Percentiles rank a stretch among this genome's conserved stretches.
These are phyloP conservation scores for Tetrahymena malaccensis DNA, from an alignment of 73 alveolate genomes.

Conservation along the genomic window DNA sequence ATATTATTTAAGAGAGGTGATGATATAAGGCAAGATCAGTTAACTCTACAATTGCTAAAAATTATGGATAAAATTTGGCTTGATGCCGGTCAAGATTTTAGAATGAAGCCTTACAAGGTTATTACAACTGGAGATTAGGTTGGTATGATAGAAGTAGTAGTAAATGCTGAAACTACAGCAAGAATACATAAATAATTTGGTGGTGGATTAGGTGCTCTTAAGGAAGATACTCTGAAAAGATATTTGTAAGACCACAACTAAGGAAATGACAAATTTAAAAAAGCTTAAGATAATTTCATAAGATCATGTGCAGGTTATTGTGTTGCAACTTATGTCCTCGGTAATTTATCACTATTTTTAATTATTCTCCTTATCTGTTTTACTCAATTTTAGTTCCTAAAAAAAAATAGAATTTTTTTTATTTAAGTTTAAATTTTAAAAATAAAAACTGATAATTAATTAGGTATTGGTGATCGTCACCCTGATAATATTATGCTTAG, in stretches of 20 bases:
- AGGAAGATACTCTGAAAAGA: slow-evolving; percentile 10
- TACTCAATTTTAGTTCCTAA: too few relatives aligned
- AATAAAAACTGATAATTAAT: not conserved
- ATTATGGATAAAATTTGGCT: slow-evolving; percentile 94
- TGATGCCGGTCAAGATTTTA: slow-evolving; percentile 78
- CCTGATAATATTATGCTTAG: slow-evolving; percentile 82
- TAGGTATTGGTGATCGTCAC: slow-evolving; percentile 90
- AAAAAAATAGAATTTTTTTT: too few relatives aligned
- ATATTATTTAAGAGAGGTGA: slow-evolving; percentile 93
- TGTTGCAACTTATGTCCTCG: slow-evolving; percentile 81
- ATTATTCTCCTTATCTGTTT: too few relatives aligned
- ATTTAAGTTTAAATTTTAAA: not conserved
- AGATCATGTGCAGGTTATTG: slow-evolving; percentile 80
- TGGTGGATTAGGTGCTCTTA: slow-evolving; percentile 38
- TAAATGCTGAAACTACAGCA: slow-evolving; percentile 46
- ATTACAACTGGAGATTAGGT: slow-evolving; percentile 84
- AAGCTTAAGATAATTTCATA: slow-evolving; percentile 55
- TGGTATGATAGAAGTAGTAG: slow-evolving; percentile 94
- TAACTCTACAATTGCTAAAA: slow-evolving; percentile 80
- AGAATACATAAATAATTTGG: slow-evolving; percentile 26
- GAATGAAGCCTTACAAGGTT: slow-evolving; percentile 87
- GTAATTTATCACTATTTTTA: not conserved
- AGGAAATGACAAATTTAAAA: slow-evolving; percentile 8
- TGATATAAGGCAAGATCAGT: slow-evolving; percentile 92
- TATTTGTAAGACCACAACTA: slow-evolving; percentile 5